Conservation (phyloP, 139 green algal genomes). For the Micractinium conductrix region DNA sequence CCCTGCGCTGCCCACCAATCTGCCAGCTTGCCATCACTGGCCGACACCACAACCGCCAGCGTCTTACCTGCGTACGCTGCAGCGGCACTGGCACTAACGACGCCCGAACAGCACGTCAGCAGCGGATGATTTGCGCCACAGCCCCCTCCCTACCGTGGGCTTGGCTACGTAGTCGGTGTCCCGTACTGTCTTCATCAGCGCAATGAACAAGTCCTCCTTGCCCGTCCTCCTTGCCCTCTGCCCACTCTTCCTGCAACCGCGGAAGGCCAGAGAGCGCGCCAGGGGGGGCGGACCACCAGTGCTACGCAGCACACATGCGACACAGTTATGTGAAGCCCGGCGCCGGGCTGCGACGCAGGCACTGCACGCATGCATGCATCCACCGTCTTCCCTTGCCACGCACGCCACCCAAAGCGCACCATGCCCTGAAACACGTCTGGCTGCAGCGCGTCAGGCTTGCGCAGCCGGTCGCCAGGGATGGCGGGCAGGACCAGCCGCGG, state of each 20-base stretch:
- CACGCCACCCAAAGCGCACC: neutral
- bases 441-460: neutral
- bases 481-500: neutral
- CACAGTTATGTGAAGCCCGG: neutral
- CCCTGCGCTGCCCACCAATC: too few species aligned
- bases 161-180: neutral
- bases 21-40: too few species aligned
- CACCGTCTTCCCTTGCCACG: too few species aligned
- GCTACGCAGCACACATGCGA: neutral
- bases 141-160: too few species aligned
- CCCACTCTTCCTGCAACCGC: too few species aligned
- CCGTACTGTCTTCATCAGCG: neutral
- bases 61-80: too few species aligned
- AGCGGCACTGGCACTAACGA: too few species aligned
- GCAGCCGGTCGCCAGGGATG: neutral
- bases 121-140: too few species aligned
- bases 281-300: neutral
- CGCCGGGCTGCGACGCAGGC: neutral
- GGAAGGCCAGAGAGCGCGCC: too few species aligned
- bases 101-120: too few species aligned
- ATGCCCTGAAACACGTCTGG: neutral
- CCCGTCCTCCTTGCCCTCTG: neutral
- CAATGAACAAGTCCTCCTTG: neutral
- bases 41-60: too few species aligned
- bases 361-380: neutral